Base-by-base conservation (phyloP, 2,329 filamentous ascomycete species). In the Orbilia javanica region DNA sequence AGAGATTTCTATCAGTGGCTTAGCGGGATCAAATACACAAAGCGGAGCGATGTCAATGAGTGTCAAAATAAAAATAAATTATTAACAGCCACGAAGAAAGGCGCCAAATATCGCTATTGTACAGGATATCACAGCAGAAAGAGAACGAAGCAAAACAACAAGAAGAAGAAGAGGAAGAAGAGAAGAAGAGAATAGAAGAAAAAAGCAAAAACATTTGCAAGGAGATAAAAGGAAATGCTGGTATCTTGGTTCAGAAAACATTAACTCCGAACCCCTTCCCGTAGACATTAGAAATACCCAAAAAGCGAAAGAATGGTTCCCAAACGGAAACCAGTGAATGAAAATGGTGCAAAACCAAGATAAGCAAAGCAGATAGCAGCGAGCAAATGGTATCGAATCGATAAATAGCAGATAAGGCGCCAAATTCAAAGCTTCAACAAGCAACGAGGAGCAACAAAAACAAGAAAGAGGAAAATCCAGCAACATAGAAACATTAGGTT, bases 171-270 rank as follows among this genome's bases (percentile, higher is more conserved):
- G 11, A 36, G 31, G 5, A 11, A 36, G 11, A 11, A 36, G 11
- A 36, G 31, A n/a, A n/a, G n/a, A n/a, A 50, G 46, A 20, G 10
- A 27, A 25, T 7, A 20, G 25, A 25, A 13, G n/a, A 63, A 60
- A 27, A 13, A 39, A 60, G 55, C 55, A 60, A 60, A 57, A 25
- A 34, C 55, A 11, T 27, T 34, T n/a, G 18, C 15, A 3, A 27
- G 2, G 25, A 55, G n/a, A 15, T 36, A 66, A 66, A 52, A 36
- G 36, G 18, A 53, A 34, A 66, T 60, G 62, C 66, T 77, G 73
- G 73, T 77, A 77, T 77, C 73, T 77, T 77, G 73, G 73, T 77
- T 77, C 69, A 65, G 44, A 77, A 70, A 77, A 27, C 39, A 64
- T 62, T 53, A 55, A 77, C 73, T 77, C 73, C 73, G 65, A 66